A percentile compares a stretch with the other conserved stretches of the same genome.
Conservation (phyloP, 2,329 filamentous ascomycete species). For the Aspergillus versicolor region DNA sequence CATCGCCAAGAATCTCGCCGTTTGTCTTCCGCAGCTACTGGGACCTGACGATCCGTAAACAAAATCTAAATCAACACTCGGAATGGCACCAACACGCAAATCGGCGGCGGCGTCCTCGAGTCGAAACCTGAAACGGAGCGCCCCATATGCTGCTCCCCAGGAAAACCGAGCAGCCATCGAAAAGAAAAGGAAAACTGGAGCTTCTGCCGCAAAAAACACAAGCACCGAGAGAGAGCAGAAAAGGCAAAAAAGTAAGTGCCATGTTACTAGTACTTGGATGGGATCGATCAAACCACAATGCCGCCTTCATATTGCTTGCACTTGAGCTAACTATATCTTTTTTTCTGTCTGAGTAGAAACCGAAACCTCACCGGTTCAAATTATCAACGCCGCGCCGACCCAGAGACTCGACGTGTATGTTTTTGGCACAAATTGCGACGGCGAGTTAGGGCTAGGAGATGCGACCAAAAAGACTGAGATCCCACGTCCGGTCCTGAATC, state of each 20-base stretch:
- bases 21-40: too few relatives aligned
- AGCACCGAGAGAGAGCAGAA: background rate
- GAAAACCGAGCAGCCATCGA: background rate
- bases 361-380: background rate
- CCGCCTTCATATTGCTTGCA: background rate
- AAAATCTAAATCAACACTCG: too few relatives aligned
- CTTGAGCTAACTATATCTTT: too few relatives aligned
- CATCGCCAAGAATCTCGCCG: too few relatives aligned
- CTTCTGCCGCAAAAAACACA: background rate
- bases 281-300: background rate
- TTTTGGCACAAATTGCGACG: slow-evolving; percentile 72
- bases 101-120: background rate
- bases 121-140: background rate
- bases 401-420: slow-evolving; percentile 3
- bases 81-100: background rate
- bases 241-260: background rate
- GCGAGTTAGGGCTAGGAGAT: slow-evolving; percentile 75
- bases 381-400: background rate
- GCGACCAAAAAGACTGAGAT: slow-evolving; percentile 53
- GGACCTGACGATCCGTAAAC: too few relatives aligned
- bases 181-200: background rate
- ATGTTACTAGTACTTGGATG: background rate
- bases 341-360: background rate
- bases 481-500: slow-evolving; percentile 70
- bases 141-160: background rate